Evolutionary conservation across 768 basidiomycete species (phyloP).

Genomic region (Hemileccinum impolitum): DNA sequence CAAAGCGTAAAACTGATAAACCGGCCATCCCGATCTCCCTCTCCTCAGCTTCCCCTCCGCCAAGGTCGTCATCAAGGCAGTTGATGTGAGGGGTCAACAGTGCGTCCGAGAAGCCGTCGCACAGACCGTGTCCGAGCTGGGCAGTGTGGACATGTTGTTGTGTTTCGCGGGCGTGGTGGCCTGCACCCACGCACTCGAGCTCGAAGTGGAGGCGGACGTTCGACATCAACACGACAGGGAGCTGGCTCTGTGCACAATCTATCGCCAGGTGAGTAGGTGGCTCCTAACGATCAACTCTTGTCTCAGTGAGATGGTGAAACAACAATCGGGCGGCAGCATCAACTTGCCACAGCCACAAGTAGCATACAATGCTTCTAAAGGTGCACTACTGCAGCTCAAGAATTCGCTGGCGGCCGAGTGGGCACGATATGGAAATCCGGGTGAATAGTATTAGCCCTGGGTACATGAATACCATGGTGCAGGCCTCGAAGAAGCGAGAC

Average conservation of each 20-base stretch:
- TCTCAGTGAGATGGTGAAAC: constrained; percentile 40
- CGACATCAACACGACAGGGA: constrained; percentile 44
- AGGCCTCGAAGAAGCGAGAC: constrained; percentile 30
- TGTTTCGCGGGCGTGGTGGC: constrained; percentile 44
- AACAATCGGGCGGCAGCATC: constrained; percentile 38
- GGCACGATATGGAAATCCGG: constrained; percentile 38
- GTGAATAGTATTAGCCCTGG: constrained; percentile 44
- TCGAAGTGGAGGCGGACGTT: constrained; percentile 37
- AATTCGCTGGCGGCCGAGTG: constrained; percentile 42
- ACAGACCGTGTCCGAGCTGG: constrained; percentile 27
- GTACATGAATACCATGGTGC: constrained; percentile 40
- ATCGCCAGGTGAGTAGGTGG: constrained; percentile 33
- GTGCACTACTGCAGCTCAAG: constrained; percentile 37
- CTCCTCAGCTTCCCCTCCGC: constrained; percentile 27
- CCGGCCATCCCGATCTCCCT: not conserved
- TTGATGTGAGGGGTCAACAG: constrained; percentile 32
- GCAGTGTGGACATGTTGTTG: constrained; percentile 36
- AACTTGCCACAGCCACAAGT: constrained; percentile 43
- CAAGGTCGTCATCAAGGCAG: constrained; percentile 31
- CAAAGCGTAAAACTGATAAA: constrained; percentile 3
- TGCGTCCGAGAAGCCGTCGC: constrained; percentile 26
- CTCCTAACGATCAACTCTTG: not conserved
- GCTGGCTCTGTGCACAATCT: constrained; percentile 43
- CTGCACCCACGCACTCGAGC: constrained; percentile 31
- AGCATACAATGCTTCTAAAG: constrained; percentile 43